Base-by-base conservation (phyloP, 2,329 filamentous ascomycete genomes). In the Neopestalotiopsis rosae region DNA sequence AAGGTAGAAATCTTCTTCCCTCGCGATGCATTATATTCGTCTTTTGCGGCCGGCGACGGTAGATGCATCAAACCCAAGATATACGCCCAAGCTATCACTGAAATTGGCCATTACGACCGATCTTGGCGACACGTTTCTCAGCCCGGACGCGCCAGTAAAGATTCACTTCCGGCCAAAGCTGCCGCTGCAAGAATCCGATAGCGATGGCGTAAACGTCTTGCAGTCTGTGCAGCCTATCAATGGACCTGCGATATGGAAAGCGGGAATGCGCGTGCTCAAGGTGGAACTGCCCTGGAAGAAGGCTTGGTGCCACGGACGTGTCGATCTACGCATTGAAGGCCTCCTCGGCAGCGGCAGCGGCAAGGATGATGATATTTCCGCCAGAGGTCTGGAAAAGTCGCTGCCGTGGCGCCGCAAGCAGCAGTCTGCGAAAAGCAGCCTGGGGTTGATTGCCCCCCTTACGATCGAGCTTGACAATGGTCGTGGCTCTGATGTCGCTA, bases 61-160 rank as follows among this genome's bases (percentile, higher is more conserved):
- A 59, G 75, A 72, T 30, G 66, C 69, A n/a, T 65, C 57, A 58
- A 70, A 62, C 65, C 73, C 65, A 28, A 68, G 71, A 13, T 69
- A 28, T 28, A 28, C 67, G 49, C 73, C 69, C 69, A 72, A 61
- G 71, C 71, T 69, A 71, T 79, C 72, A 20, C 74, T 89, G 3
- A 79, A 87, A 1, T 78, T 90, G 70, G 85, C 86, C 69, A 84
- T 90, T 72, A 88, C 86, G 12, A 89, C 87, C 13, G 87, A 90
- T 69, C 81, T 89, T 1, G 86, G 87, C 40, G 88, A 90, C 73
- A 81, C 85, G 0, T 87, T 87, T 64, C 81, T 89, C 12, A 78
- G 72, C n/a, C 84, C 85, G 0, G 77, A 80, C 14, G 74, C 76
- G 20, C 81, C 86, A 4, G 69, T 89, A n/a, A 78, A 80, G 14